Conservation (phyloP, 83 land plant genomes). For the Picea abies region DNA sequence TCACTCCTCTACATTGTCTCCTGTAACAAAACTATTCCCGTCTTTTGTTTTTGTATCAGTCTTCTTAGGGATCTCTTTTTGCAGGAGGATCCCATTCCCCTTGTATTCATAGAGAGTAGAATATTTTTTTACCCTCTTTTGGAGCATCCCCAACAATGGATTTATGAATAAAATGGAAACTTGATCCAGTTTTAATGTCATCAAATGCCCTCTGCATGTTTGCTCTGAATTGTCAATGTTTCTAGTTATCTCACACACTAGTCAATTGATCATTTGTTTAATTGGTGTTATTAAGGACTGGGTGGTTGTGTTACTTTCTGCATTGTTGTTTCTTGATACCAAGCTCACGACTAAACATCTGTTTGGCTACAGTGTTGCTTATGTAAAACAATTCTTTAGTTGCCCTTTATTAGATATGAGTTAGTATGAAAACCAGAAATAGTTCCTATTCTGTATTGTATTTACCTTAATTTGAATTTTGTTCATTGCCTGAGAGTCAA, state of each 20-base stretch:
- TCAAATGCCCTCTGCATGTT: conserved; percentile 93
- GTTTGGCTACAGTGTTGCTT: conserved; percentile 72
- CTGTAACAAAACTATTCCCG: too few species aligned
- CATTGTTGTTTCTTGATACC: conserved; percentile 83
- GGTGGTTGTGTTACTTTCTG: conserved; percentile 91
- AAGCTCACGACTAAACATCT: conserved; percentile 82
- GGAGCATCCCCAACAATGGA: too few species aligned
- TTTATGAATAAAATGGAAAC: conserved; percentile 47
- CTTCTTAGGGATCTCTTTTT: too few species aligned
- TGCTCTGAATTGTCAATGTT: conserved; percentile 95
- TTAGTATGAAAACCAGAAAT: too few species aligned
- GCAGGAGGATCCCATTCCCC: too few species aligned
- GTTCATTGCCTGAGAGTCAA: too few species aligned
- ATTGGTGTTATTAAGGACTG: conserved; percentile 99
- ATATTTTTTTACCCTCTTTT: too few species aligned
- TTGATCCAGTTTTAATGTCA: conserved; percentile 67
- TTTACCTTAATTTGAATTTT: too few species aligned
- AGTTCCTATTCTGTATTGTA: too few species aligned
- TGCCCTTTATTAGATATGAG: neutral
- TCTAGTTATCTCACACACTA: conserved; percentile 91
- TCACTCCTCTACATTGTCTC: too few species aligned
- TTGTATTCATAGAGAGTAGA: too few species aligned
- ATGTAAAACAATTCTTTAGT: neutral
- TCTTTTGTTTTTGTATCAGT: too few species aligned
- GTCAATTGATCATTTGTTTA: conserved; percentile 95